Evolutionary conservation across 371 early-diverging fungal species (phyloP), one percentile per base, ranked within the genome.

Genomic region (Syncephalastrum contaminatum): DNA sequence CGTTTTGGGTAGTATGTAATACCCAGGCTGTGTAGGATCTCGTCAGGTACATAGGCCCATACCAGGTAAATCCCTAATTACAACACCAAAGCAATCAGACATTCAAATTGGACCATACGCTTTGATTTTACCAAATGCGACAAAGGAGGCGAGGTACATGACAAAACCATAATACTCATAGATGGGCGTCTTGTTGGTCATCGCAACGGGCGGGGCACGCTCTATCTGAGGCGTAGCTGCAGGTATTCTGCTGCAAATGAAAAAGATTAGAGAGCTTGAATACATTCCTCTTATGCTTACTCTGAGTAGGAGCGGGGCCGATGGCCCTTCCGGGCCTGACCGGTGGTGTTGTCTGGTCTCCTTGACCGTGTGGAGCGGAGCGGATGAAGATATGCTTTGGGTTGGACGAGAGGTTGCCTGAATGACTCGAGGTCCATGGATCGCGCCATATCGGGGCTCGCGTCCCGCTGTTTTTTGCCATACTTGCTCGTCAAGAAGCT

Each of bases 131-230:
- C 84, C 87, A 59, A 88, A 84, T 7, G 78, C 80, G 8, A 90
- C 84, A 66, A 88, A 85, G 2, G 93, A 90, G 6, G 85, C 74
- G n/a, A 93, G 75, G 56, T 93, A 93, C 56, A 91, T 74, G 15
- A 87, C 91, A 68, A 93, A 93, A 13, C 93, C 93, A 64, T 90
- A 88, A 66, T 90, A 91, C 53, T 92, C 92, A 57, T 87, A 88
- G 0, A 88, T 82, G 7, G 90, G 90, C 15, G 87, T 90, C 48
- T 87, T 87, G 47, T 83, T 83, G 0, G 77, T 77, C 14, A 66
- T 72, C 0, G 77, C 72, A 7, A 77, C 65, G 16, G 77, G 77
- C 18, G 77, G 77, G 2, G 77, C 77, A 25, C 74, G 72, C 53
- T 77, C 77, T 3, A 72, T 65, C 6, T 55, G 63, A 4, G 66